Evolutionary conservation across 2,329 filamentous ascomycete species (phyloP), one percentile per base, ranked within the genome.

Genomic region (Hypoxylon sp.): DNA sequence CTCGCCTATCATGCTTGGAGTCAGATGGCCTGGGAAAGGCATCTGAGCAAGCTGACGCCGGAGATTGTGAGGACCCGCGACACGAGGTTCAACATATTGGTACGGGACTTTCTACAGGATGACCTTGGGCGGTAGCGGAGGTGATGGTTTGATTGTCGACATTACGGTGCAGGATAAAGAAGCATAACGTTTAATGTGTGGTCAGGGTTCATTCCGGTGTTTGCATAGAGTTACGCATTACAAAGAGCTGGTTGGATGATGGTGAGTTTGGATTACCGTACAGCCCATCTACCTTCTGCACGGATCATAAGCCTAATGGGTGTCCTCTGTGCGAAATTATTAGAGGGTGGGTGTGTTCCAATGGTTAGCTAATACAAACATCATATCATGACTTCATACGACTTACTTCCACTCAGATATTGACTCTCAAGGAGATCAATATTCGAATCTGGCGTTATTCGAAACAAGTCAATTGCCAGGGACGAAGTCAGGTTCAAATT

Each of bases 1-100:
- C 72, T 81, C 15, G 79, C 79, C 4, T 81, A 80, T 59, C 79
- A 81, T 61, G 75, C 77, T 11, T 81, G 80, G 80, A 78, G 76
- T 46, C 79, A 82, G 73, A 78, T 80, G 74, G 76, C 80, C 0
- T 79, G 76, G 75, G 73, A 77, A 39, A 68, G 75, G 8, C 77
- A 79, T 60, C 72, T 81, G 5, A 75, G 75, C 56, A 63, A 73
- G 42, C 69, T 81, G 50, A 80, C 76, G 0, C 78, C 78, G 1
- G 75, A 77, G 39, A 62, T 72, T 3, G 75, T 81, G n/a, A 75
- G 74, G 55, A 73, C 56, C 8, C 71, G 68, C 32, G 74, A 80
- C 51, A 82, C 80, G 53, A 75, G 80, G 15, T 81, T 81, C 62
- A 82, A 81, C 60, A 72, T 82, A 6, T 56, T 81, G 32, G 73